Evolutionary conservation across 495 filamentous ascomycete species (phyloP).

Genomic region (Tuber magnatum): DNA sequence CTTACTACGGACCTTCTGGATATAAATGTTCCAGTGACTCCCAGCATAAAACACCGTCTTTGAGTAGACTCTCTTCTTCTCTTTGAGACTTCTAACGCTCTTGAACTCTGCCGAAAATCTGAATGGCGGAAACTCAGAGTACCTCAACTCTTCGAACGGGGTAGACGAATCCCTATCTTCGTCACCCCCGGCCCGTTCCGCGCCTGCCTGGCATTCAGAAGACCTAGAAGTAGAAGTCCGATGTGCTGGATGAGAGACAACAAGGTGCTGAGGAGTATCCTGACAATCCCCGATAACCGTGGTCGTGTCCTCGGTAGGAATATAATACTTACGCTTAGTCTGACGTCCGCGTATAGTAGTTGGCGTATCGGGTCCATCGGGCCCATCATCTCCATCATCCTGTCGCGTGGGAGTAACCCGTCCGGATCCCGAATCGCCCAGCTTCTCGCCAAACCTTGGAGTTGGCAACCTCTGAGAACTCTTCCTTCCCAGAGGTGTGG

Average conservation of each 20-base stretch:
- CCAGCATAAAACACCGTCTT: constrained; percentile 59
- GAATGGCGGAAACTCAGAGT: constrained; percentile 54
- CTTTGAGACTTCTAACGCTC: constrained; percentile 51
- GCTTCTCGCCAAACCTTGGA: constrained; percentile 29
- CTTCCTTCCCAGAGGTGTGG: constrained; percentile 22
- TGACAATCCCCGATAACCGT: constrained; percentile 51
- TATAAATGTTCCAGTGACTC: constrained; percentile 57
- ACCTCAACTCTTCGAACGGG: constrained; percentile 42
- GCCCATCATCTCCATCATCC: constrained; percentile 4
- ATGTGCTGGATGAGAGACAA: constrained; percentile 38
- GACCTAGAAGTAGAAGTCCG: constrained; percentile 11
- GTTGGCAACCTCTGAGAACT: constrained; percentile 20
- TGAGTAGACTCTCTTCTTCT: constrained; percentile 56
- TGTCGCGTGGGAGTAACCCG: constrained; percentile 28
- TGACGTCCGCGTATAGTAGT: constrained; percentile 45
- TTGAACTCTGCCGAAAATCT: constrained; percentile 56
- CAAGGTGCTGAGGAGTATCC: constrained; percentile 32
- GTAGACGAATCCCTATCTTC: constrained; percentile 8
- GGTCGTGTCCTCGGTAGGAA: constrained; percentile 53
- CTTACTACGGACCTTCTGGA: constrained; percentile 54
- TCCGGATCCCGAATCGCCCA: constrained; percentile 30
- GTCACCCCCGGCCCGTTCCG: constrained; percentile 6
- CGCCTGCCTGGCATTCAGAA: constrained; percentile 6
- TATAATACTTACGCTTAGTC: constrained; percentile 51
- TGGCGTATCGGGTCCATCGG: constrained; percentile 20